These are phyloP conservation scores for Hirsutella rhossiliensis DNA, from an alignment of 2,329 filamentous ascomycete species.

Conservation along the genomic window DNA sequence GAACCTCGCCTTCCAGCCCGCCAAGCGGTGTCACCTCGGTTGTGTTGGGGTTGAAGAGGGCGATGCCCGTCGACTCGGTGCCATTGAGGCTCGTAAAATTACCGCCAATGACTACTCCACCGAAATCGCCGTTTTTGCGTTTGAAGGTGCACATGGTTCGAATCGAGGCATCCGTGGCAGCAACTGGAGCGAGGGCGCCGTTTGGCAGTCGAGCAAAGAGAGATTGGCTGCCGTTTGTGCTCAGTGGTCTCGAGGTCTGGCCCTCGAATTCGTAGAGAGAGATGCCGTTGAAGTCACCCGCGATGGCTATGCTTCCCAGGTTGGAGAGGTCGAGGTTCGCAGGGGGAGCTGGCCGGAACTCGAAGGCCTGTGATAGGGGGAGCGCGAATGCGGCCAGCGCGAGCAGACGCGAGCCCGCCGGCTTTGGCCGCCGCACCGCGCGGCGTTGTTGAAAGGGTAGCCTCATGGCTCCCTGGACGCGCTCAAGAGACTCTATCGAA, in stretches of 20 bases:
- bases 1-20: conserved; percentile 76
- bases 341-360: conserved; percentile 49
- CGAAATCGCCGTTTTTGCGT: conserved; percentile 49
- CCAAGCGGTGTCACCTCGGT: conserved; percentile 58
- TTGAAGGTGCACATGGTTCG: conserved; percentile 77
- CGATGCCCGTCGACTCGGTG: conserved; percentile 64
- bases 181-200: conserved; percentile 64
- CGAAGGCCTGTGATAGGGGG: conserved; percentile 35
- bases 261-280: conserved; percentile 79
- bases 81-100: conserved; percentile 89
- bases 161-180: conserved; percentile 73
- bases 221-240: conserved; percentile 67
- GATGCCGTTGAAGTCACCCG: conserved; percentile 82
- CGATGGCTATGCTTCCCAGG: conserved; percentile 73
- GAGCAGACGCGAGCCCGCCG: conserved; percentile 19
- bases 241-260: conserved; percentile 57
- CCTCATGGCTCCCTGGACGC: conserved; percentile 31
- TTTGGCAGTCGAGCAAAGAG: conserved; percentile 76
- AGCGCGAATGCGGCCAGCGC: conserved; percentile 27
- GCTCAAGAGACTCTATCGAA: conserved; percentile 1
- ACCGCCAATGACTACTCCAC: conserved; percentile 76
- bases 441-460: conserved; percentile 29
- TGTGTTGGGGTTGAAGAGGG: conserved; percentile 65
- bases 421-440: conserved; percentile 24
- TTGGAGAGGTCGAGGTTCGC: conserved; percentile 66